Percentiles rank a stretch among this genome's conserved stretches.
These are phyloP conservation scores for Fraxinus xanthoxyloides DNA, from an alignment of 305 asterid species.

Conservation along the genomic window DNA sequence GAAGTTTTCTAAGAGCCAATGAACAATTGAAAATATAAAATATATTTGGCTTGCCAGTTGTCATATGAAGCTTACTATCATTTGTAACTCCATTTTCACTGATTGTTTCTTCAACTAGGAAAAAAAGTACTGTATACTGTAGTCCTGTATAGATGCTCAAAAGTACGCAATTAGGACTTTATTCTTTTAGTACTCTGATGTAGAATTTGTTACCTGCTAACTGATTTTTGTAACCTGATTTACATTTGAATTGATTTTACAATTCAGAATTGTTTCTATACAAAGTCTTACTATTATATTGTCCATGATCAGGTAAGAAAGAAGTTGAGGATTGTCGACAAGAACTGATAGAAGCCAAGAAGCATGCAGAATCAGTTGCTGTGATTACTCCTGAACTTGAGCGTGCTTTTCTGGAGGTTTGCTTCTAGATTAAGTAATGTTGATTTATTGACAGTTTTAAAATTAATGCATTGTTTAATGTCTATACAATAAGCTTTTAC, in stretches of 20 bases:
- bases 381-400: slow-evolving; percentile 61
- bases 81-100: neutral
- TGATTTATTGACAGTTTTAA: slow-evolving; percentile 13
- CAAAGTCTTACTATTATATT: slow-evolving; percentile 4
- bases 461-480: slow-evolving; percentile 5
- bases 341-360: slow-evolving; percentile 59
- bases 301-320: slow-evolving; percentile 52
- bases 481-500: slow-evolving; percentile 1
- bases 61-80: slow-evolving; percentile 5
- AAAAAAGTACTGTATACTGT: neutral
- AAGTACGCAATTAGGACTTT: neutral
- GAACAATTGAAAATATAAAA: neutral
- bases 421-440: slow-evolving; percentile 26
- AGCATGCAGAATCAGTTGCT: slow-evolving; percentile 72
- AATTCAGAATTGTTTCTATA: neutral
- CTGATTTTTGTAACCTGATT: slow-evolving; percentile 13
- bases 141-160: neutral
- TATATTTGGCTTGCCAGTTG: slow-evolving; percentile 1
- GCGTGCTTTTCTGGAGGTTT: slow-evolving; percentile 82
- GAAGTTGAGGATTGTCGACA: slow-evolving; percentile 37
- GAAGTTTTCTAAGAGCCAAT: slow-evolving; percentile 5
- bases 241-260: neutral
- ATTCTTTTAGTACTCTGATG: slow-evolving; percentile 9
- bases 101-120: neutral
- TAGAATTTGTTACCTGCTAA: slow-evolving; percentile 10